Base-by-base conservation (phyloP, 805 yeast species). In the Candida railenensis region DNA sequence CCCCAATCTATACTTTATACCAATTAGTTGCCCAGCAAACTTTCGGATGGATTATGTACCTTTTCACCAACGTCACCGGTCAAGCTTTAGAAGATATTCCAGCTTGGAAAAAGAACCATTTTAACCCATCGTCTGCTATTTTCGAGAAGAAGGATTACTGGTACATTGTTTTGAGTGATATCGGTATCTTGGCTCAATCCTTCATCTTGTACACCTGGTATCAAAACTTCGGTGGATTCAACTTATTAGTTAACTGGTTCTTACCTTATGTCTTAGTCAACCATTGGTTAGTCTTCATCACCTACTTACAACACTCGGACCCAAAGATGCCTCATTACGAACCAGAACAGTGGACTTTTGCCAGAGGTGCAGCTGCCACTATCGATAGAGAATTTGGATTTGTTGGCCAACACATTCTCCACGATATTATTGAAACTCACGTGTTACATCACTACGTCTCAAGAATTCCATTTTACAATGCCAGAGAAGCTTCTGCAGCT, bases 301-400 rank as follows among this genome's bases (percentile, higher is more conserved):
- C 86, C 16, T 81, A 71, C 65, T 71, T 81, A 54, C 86, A 81
- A 65, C 86, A 81, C 63, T 76, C 85, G 15, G 84, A 80, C 60
- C 76, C 82, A 42, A 61, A 74, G 1, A 68, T 80, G 74, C 83
- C 85, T 34, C 86, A 81, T 59, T 81, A 81, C 62, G 76, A 73
- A 40, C 75, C 71, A 44, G 56, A 61, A n/a, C 76, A 78, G 63
- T 81, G 86, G 86, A 80, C 75, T 48, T 81, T 81, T 54, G 85
- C 85, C 47, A 71, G 81, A 57, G 86, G 86, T 62, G 84, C 86
- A 5, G 85, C 85, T 51, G 79, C 84, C 38, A 81, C 86, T 32
- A 78, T 81, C 51, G 86, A 81, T 61, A 71, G 85, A 63, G 72
- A 81, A 52, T 80, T 74, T 59, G 85, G 85, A 11, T 78, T 81